A percentile compares a stretch with the other conserved stretches of the same genome.
phyloP scores from a whole-genome alignment of 768 basidiomycete genomes.

The Cystofilobasidium capitatum region DNA sequence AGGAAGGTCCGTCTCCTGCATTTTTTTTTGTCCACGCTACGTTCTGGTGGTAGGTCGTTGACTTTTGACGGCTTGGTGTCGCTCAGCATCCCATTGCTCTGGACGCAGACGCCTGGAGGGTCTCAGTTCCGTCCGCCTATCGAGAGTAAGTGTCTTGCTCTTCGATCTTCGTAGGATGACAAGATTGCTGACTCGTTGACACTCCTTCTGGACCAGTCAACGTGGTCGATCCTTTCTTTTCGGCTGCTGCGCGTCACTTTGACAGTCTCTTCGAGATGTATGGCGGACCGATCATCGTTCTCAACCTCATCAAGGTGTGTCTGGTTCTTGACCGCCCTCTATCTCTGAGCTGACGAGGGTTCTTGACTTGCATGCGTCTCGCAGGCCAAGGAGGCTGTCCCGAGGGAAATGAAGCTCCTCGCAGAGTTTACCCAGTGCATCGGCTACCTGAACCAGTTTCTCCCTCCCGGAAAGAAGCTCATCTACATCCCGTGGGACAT shows the following conservation, averaged over 20 bases:
- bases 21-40: background rate
- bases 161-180: no score
- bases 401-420: constrained; percentile 76
- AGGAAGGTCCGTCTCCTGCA: constrained; percentile 20
- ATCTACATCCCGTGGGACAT: constrained; percentile 93
- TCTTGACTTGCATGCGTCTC: background rate
- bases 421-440: constrained; percentile 89
- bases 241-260: constrained; percentile 85
- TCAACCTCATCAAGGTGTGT: constrained; percentile 87
- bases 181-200: background rate
- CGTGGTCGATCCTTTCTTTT: constrained; percentile 88
- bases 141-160: constrained; percentile 56
- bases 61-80: constrained; percentile 64
- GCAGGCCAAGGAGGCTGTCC: constrained; percentile 44
- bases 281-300: constrained; percentile 75
- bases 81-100: constrained; percentile 74
- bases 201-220: constrained; percentile 50
- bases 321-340: background rate
- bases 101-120: constrained; percentile 85
- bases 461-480: constrained; percentile 77
- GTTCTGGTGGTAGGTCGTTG: background rate
- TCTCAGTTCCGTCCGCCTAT: constrained; percentile 93
- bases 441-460: constrained; percentile 84
- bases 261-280: constrained; percentile 82
- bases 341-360: no score